phyloP scores from a whole-genome alignment of 163 green algal genomes.

The Chloromonas sp. region DNA sequence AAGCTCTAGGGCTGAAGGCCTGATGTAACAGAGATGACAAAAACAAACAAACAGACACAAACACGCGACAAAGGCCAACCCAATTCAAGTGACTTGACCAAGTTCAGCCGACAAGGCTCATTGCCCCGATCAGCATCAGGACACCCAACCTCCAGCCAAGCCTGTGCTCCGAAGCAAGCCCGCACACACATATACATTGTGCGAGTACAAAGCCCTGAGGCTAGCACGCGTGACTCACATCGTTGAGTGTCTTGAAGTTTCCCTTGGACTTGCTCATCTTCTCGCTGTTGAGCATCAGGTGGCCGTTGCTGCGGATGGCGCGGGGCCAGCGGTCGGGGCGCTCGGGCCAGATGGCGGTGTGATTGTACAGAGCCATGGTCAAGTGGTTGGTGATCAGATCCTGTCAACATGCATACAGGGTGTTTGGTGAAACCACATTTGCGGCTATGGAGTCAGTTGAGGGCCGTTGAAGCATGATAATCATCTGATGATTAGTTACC shows the following conservation, averaged over 20 bases:
- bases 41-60: too few species aligned
- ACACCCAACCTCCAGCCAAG: too few species aligned
- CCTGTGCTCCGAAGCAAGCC: too few species aligned
- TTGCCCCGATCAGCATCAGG: too few species aligned
- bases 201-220: too few species aligned
- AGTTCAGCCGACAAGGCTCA: too few species aligned
- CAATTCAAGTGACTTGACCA: too few species aligned
- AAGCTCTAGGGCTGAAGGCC: too few species aligned
- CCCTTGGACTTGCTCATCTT: slow-evolving; percentile 98
- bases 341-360: slow-evolving; percentile 82
- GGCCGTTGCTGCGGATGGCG: slow-evolving; percentile 90
- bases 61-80: too few species aligned
- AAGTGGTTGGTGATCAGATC: slow-evolving; percentile 98
- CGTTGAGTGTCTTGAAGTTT: slow-evolving; percentile 88
- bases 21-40: too few species aligned
- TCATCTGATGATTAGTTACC: not conserved
- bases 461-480: not conserved
- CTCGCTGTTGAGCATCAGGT: slow-evolving; percentile 94
- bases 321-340: slow-evolving; percentile 63
- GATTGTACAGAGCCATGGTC: slow-evolving; percentile 97
- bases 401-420: slow-evolving; percentile 30
- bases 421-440: slow-evolving; percentile 7
- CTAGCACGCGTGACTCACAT: slow-evolving; percentile 47
- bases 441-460: not conserved
- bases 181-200: too few species aligned